Evolutionary conservation across 2,329 filamentous ascomycete species (phyloP).

Genomic region (Neobulgaria alba): DNA sequence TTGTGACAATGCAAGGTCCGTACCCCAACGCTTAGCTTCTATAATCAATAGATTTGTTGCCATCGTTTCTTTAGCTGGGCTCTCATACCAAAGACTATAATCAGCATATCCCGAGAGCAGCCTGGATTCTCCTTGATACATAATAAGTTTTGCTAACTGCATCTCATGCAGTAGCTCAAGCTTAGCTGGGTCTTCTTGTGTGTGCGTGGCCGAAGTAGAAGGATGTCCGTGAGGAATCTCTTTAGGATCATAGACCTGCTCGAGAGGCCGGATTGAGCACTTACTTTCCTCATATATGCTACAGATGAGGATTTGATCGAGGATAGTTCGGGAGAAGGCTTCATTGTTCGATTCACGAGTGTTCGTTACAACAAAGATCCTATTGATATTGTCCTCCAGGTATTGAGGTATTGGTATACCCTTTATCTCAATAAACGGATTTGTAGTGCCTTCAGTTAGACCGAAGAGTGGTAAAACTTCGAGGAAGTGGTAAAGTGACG

Average conservation of each 20-base stretch:
- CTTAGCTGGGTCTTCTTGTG: too few relatives aligned
- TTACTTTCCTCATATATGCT: slow-evolving; percentile 3
- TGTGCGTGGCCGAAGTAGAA: not conserved
- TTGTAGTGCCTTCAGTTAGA: not conserved
- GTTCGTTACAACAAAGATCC: slow-evolving; percentile 4
- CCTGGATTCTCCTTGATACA: not conserved
- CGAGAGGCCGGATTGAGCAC: not conserved
- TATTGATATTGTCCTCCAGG: slow-evolving; percentile 1
- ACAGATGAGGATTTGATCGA: slow-evolving; percentile 4
- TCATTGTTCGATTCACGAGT: not conserved
- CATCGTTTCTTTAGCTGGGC: not conserved
- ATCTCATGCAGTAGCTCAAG: slow-evolving; percentile 1
- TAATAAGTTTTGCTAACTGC: not conserved
- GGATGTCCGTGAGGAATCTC: not conserved
- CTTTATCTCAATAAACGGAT: slow-evolving; percentile 1
- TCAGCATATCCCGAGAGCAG: not conserved
- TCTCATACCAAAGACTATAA: slow-evolving; percentile 2
- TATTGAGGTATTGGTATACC: slow-evolving; percentile 3
- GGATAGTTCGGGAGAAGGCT: slow-evolving; percentile 1
- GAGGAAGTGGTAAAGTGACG: not conserved
- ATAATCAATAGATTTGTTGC: not conserved
- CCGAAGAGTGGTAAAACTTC: slow-evolving; percentile 2
- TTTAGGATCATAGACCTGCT: not conserved
- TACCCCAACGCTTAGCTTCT: not conserved
- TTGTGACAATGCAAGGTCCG: not conserved